Conservation (phyloP, 169 alveolate genomes). For the Cryptosporidium felis region DNA sequence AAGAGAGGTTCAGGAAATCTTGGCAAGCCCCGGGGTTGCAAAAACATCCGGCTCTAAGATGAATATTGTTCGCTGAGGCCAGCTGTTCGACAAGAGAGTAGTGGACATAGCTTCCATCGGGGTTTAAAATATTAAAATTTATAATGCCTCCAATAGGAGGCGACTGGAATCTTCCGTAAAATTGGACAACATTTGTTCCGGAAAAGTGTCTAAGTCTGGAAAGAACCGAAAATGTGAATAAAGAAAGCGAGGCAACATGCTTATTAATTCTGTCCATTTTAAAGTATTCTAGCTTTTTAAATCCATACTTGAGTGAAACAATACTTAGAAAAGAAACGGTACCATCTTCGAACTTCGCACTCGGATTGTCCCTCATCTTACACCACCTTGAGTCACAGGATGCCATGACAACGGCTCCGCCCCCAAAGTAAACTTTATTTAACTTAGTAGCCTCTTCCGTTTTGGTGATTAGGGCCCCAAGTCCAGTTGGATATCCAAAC, state of each 20-base stretch:
- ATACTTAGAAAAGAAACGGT: conserved; percentile 76
- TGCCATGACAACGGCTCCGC: conserved; percentile 76
- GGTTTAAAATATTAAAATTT: conserved; percentile 72
- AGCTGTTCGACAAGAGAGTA: conserved; percentile 72
- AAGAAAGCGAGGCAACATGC: conserved; percentile 72
- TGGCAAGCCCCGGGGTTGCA: conserved; percentile 80
- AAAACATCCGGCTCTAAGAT: conserved; percentile 78
- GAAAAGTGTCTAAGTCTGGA: conserved; percentile 57
- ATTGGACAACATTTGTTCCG: conserved; percentile 29
- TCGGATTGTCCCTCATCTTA: conserved; percentile 58
- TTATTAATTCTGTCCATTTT: conserved; percentile 71
- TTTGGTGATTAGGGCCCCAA: conserved; percentile 73
- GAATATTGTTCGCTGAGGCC: conserved; percentile 73
- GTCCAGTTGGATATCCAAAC: conserved; percentile 78
- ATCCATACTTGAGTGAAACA: conserved; percentile 72
- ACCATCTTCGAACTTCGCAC: conserved; percentile 75
- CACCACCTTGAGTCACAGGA: conserved; percentile 75
- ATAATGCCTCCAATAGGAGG: conserved; percentile 73
- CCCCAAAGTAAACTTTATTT: conserved; percentile 75
- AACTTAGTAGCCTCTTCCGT: conserved; percentile 37
- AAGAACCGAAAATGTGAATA: conserved; percentile 3
- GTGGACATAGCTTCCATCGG: conserved; percentile 72
- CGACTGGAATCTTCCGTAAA: conserved; percentile 25
- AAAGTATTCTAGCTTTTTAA: conserved; percentile 62
- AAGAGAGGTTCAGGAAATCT: conserved; percentile 71